Evolutionary conservation across 2,329 filamentous ascomycete species (phyloP).

Genomic region (Ustulina deusta): DNA sequence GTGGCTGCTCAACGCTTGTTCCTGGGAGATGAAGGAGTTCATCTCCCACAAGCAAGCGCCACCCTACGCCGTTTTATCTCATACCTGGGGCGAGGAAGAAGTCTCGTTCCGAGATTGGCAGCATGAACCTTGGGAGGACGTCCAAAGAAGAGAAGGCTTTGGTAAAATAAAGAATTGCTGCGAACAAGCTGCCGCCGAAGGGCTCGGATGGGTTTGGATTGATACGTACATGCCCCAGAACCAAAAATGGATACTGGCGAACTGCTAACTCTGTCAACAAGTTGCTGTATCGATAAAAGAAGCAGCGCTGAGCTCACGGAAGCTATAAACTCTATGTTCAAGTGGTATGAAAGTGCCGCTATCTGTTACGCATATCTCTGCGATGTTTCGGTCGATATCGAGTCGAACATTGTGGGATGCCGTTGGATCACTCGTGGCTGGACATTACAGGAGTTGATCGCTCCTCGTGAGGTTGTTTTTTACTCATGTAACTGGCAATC

Average conservation of each 20-base stretch:
- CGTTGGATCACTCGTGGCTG: conserved; percentile 30
- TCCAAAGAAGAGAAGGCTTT: not conserved
- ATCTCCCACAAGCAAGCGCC: not conserved
- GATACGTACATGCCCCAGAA: not conserved
- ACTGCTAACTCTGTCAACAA: not conserved
- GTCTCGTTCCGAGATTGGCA: conserved; percentile 7
- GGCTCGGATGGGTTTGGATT: conserved; percentile 2
- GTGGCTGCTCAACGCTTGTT: not conserved
- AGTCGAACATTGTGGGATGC: conserved; percentile 12
- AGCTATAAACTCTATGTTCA: too few species aligned
- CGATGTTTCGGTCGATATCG: conserved; percentile 26
- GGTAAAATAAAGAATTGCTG: not conserved
- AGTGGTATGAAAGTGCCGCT: conserved; percentile 18
- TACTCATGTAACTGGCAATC: conserved; percentile 38
- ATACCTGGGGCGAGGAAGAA: conserved; percentile 13
- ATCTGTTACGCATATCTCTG: conserved; percentile 46
- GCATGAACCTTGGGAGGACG: not conserved
- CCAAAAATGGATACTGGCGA: not conserved
- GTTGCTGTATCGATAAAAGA: conserved; percentile 15
- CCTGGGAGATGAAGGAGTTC: not conserved
- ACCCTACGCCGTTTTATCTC: not conserved
- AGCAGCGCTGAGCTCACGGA: conserved; percentile 4
- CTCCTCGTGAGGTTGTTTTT: conserved; percentile 42
- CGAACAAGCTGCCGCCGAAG: not conserved
- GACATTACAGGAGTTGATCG: conserved; percentile 45